These are phyloP conservation scores for Triangularia verruculosa DNA, from an alignment of 2,329 filamentous ascomycete species.

Conservation along the genomic window DNA sequence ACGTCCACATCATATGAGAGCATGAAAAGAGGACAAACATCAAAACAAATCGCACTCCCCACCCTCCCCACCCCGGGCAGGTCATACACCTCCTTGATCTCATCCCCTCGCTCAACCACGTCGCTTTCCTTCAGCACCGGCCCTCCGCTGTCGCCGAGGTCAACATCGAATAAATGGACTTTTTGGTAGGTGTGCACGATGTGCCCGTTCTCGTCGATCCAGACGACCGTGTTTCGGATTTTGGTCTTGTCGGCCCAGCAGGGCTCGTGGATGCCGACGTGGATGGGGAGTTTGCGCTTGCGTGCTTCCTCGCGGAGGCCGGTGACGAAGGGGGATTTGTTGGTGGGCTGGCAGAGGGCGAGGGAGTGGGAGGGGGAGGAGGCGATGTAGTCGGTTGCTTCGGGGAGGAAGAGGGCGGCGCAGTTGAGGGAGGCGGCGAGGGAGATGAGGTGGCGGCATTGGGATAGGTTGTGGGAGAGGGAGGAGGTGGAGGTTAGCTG, in stretches of 20 bases:
- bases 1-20: too few species aligned
- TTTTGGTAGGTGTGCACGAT: conserved; percentile 69
- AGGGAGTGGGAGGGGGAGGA: conserved; percentile 64
- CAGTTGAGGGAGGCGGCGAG: conserved; percentile 61
- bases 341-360: conserved; percentile 64
- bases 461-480: conserved; percentile 73
- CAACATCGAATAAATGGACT: conserved; percentile 81
- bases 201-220: conserved; percentile 45
- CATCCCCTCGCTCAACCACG: conserved; percentile 3
- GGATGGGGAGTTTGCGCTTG: conserved; percentile 64
- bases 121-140: conserved; percentile 29
- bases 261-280: conserved; percentile 84
- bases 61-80: conserved; percentile 54
- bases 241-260: conserved; percentile 29
- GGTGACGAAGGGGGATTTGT: conserved; percentile 68
- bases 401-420: conserved; percentile 73
- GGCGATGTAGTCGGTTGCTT: conserved; percentile 87
- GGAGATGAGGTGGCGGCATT: conserved; percentile 64
- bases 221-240: conserved; percentile 53
- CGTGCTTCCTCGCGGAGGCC: conserved; percentile 70
- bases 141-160: conserved; percentile 27
- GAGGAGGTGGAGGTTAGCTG: conserved; percentile 84
- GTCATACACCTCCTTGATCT: not conserved
- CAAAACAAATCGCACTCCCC: conserved; percentile 84
- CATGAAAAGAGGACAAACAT: conserved; percentile 64